Conservation (phyloP, 495 filamentous ascomycete genomes). For the Elasticomyces elasticus region DNA sequence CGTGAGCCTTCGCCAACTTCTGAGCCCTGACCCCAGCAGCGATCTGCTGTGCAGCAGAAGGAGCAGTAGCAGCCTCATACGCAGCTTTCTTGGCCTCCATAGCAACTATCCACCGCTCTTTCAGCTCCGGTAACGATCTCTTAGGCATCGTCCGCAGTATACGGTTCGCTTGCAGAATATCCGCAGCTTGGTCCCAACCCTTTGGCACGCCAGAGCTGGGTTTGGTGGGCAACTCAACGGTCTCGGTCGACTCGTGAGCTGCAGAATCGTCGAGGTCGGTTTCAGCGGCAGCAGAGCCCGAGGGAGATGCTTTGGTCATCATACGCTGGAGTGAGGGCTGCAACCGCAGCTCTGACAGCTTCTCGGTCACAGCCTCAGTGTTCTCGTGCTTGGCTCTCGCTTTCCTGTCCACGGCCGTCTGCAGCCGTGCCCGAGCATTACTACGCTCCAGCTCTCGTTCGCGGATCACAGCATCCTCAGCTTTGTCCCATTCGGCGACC, state of each 20-base stretch:
- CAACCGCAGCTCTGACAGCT: too few relatives aligned
- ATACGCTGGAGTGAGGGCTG: slow-evolving; percentile 11
- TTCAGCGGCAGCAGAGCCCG: too few relatives aligned
- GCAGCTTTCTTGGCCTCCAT: slow-evolving; percentile 1
- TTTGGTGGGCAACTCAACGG: not conserved
- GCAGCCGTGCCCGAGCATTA: not conserved
- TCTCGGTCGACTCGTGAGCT: slow-evolving; percentile 21
- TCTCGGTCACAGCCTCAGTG: not conserved
- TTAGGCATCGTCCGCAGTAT: slow-evolving; percentile 8
- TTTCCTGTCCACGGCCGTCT: not conserved
- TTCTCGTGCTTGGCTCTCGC: not conserved
- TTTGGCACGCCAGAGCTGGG: slow-evolving; percentile 9
- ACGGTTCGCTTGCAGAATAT: slow-evolving; percentile 18
- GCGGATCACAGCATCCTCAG: not conserved
- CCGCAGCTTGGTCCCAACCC: slow-evolving; percentile 16
- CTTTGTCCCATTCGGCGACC: slow-evolving; percentile 4
- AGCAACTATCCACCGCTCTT: slow-evolving; percentile 2
- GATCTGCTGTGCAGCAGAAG: not conserved
- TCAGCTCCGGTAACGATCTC: not conserved
- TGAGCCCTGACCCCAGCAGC: not conserved
- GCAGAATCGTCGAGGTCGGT: slow-evolving; percentile 15
- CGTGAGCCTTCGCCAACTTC: slow-evolving; percentile 10
- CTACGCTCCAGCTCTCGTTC: not conserved
- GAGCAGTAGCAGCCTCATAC: not conserved
- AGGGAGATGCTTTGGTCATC: slow-evolving; percentile 1